Percentiles rank a stretch among this genome's conserved stretches.
Evolutionary conservation across 805 yeast species (phyloP).

Genomic region (Saccharomycopsis sp.): DNA sequence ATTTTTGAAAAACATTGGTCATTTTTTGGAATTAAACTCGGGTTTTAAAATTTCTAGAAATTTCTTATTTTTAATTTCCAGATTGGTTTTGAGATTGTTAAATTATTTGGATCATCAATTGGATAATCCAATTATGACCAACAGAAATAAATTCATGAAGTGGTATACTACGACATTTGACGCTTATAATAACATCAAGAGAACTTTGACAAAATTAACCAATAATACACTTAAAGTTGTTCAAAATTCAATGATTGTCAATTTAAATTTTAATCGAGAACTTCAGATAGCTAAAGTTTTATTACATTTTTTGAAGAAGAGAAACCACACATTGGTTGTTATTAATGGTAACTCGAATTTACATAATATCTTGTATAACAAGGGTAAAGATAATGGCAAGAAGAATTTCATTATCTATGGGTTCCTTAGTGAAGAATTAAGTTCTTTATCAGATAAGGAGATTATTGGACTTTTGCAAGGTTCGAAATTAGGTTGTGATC

Average conservation of each 20-base stretch:
- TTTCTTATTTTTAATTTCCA: constrained; percentile 56
- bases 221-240: constrained; percentile 60
- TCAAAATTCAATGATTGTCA: constrained; percentile 63
- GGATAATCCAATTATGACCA: constrained; percentile 39
- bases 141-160: constrained; percentile 33
- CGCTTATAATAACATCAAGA: constrained; percentile 65
- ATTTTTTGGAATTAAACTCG: constrained; percentile 63
- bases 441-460: constrained; percentile 34
- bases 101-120: constrained; percentile 68
- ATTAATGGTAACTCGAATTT: constrained; percentile 41
- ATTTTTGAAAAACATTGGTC: constrained; percentile 69
- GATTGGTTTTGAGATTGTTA: constrained; percentile 60
- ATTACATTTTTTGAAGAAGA: constrained; percentile 23
- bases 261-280: constrained; percentile 31
- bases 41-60: constrained; percentile 76
- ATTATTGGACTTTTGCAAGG: constrained; percentile 40
- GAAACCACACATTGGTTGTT: constrained; percentile 46
- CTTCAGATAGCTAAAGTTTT: constrained; percentile 7
- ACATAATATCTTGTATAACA: constrained; percentile 70
- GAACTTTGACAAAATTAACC: constrained; percentile 76
- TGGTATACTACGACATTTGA: constrained; percentile 68
- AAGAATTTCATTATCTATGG: constrained; percentile 40
- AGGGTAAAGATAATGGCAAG: constrained; percentile 47
- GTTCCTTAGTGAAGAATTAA: constrained; percentile 54
- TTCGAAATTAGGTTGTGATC: constrained; percentile 46